A percentile compares a stretch with the other conserved stretches of the same genome.
Conservation (phyloP, 352 stramenopile species). For the Pilasporangium apinafurcum region DNA sequence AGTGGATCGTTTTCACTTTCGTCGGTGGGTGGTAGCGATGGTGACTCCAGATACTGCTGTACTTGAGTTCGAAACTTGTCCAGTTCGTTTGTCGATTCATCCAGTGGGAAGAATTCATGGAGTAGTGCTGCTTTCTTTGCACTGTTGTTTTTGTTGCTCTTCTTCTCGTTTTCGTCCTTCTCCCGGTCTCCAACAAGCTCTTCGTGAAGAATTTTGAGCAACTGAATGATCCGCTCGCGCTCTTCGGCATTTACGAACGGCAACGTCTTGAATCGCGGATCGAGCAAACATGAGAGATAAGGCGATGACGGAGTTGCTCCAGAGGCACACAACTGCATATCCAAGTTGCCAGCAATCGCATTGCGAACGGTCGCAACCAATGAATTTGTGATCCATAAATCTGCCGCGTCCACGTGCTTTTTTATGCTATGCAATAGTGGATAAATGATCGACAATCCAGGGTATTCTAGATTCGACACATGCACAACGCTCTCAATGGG, state of each 20-base stretch:
- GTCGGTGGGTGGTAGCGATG: constrained; percentile 52
- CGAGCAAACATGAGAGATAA: constrained; percentile 62
- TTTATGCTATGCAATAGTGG: constrained; percentile 63
- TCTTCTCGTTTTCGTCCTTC: constrained; percentile 21
- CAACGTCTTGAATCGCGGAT: constrained; percentile 70
- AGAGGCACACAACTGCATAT: constrained; percentile 45
- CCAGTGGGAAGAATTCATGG: constrained; percentile 56
- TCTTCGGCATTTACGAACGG: constrained; percentile 52
- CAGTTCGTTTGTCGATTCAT: constrained; percentile 41
- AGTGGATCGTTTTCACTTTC: constrained; percentile 73
- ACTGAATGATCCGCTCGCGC: constrained; percentile 42
- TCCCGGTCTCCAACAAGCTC: constrained; percentile 24
- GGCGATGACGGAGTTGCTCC: constrained; percentile 33
- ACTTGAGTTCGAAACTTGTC: constrained; percentile 61
- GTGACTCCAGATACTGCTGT: constrained; percentile 68
- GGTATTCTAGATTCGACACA: constrained; percentile 58
- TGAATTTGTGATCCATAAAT: constrained; percentile 53
- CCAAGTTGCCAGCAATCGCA: constrained; percentile 41
- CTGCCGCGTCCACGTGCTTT: constrained; percentile 58
- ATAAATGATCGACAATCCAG: constrained; percentile 60
- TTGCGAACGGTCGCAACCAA: constrained; percentile 56
- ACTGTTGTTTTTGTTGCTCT: constrained; percentile 11
- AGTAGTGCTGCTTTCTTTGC: constrained; percentile 29
- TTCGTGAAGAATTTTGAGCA: constrained; percentile 44
- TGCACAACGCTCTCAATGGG: constrained; percentile 62